phyloP scores from a whole-genome alignment of 305 asterid species.

The Ilex paraguariensis region DNA sequence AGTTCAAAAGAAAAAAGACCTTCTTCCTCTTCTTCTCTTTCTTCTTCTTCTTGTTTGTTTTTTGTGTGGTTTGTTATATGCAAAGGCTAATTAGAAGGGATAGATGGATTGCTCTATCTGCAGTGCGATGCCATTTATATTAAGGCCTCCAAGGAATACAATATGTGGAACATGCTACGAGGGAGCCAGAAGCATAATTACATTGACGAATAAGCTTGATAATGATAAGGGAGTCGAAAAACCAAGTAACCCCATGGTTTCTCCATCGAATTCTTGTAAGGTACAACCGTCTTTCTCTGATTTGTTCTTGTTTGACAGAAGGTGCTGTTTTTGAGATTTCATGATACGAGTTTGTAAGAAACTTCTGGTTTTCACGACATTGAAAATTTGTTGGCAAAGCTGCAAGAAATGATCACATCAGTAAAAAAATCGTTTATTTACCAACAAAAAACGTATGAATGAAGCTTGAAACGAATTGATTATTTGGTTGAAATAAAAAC shows the following conservation, averaged over 20 bases:
- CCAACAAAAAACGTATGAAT: too few species aligned
- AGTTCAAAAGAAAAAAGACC: conserved; percentile 12
- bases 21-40: not conserved
- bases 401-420: too few species aligned
- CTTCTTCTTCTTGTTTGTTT: conserved; percentile 3
- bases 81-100: not conserved
- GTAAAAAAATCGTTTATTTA: too few species aligned
- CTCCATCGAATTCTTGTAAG: conserved; percentile 52
- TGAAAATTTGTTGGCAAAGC: too few species aligned
- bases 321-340: too few species aligned
- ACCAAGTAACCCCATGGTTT: conserved; percentile 24
- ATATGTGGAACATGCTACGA: conserved; percentile 84
- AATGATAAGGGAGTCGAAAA: conserved; percentile 30
- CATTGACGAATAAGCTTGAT: conserved; percentile 55
- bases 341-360: too few species aligned
- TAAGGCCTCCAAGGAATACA: conserved; percentile 83
- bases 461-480: too few species aligned
- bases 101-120: conserved; percentile 87
- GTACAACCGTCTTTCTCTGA: conserved; percentile 16
- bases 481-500: too few species aligned
- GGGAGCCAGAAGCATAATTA: conserved; percentile 69
- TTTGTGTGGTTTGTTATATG: too few species aligned
- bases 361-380: too few species aligned
- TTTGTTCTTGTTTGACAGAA: not conserved
- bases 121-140: conserved; percentile 70